phyloP scores from a whole-genome alignment of 306 rosid species.

The Castanospermum australe region DNA sequence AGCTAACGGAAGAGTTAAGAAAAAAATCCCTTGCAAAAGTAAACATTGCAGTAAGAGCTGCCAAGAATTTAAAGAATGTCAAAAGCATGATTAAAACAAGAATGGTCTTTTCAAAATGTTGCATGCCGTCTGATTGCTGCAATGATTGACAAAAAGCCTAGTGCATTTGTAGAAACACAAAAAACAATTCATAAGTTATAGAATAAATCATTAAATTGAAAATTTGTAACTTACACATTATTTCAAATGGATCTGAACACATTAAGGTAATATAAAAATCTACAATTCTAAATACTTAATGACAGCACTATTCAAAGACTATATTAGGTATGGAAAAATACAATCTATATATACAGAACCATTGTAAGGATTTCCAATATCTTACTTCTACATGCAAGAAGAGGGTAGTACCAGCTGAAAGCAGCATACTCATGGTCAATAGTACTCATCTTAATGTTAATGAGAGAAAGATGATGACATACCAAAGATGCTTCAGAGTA shows the following conservation, averaged over 20 bases:
- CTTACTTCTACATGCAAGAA: not conserved
- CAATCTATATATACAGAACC: not conserved
- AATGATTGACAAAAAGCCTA: not conserved
- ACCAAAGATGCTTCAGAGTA: slow-evolving; percentile 90
- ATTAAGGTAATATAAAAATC: not conserved
- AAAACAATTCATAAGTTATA: too few species aligned
- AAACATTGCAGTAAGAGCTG: not conserved
- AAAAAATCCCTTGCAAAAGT: not conserved
- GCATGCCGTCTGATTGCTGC: not conserved
- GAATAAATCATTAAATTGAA: not conserved
- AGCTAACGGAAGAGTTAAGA: not conserved
- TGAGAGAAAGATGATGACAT: slow-evolving; percentile 24
- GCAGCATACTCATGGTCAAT: not conserved
- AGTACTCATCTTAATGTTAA: not conserved
- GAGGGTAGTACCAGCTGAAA: slow-evolving; percentile 8
- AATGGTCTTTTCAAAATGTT: not conserved
- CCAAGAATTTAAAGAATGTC: not conserved
- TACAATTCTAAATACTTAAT: slow-evolving; percentile 5
- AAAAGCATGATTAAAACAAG: not conserved
- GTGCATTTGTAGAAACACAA: not conserved
- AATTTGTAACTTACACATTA: not conserved
- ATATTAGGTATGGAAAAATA: not conserved
- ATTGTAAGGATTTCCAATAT: slow-evolving; percentile 3
- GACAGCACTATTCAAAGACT: not conserved
- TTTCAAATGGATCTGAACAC: slow-evolving; percentile 5